phyloP scores from a whole-genome alignment of 1,139 yeast genomes.

The Arxiozyma slooffiae region DNA sequence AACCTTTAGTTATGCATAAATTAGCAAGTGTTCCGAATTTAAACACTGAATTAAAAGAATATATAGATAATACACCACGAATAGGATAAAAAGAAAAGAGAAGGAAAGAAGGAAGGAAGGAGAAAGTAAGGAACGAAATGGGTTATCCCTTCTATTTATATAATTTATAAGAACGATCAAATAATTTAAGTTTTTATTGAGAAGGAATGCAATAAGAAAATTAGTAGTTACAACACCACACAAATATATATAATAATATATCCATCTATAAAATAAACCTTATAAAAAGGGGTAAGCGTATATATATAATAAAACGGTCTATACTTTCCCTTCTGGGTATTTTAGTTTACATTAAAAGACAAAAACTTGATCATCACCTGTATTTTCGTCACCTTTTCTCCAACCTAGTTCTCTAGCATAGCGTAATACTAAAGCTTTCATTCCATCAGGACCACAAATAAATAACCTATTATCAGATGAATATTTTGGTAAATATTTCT shows the following conservation, averaged over 20 bases:
- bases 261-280: neutral
- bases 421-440: conserved; percentile 46
- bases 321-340: neutral
- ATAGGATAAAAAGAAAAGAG: conserved; percentile 7
- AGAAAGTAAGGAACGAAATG: neutral
- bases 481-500: conserved; percentile 43
- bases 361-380: conserved; percentile 58
- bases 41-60: conserved; percentile 25
- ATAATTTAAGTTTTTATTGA: neutral
- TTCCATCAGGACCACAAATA: conserved; percentile 68
- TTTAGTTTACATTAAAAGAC: conserved; percentile 38
- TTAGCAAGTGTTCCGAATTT: conserved; percentile 30
- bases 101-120: neutral
- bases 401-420: conserved; percentile 54
- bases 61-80: conserved; percentile 27
- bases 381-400: conserved; percentile 37
- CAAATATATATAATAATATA: neutral
- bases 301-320: neutral
- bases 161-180: neutral
- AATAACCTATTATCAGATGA: conserved; percentile 44
- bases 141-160: neutral
- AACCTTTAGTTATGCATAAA: conserved; percentile 24
- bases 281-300: neutral
- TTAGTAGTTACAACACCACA: neutral
- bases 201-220: neutral